Evolutionary conservation across 202 grass and related monocot genomes (phyloP), one percentile per base, ranked within the genome.

Genomic region (Bolboschoenoplectus hybrid): DNA sequence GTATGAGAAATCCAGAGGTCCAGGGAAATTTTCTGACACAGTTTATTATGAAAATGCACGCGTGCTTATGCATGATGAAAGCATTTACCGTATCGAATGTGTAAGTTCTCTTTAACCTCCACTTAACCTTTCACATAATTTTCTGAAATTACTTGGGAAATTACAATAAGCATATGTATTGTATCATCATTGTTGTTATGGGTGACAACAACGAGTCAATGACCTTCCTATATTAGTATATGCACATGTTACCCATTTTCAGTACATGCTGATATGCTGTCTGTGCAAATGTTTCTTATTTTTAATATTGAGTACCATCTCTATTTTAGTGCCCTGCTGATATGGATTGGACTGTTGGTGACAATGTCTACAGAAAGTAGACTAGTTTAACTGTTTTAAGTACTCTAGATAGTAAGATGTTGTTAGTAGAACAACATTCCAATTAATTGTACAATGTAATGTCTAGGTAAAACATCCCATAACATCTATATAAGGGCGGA

Each of bases 1-100:
- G 63, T 95, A 95, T 68, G 93, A 95, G 44, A 95, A 91, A 61
- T 95, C 91, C 12, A 88, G 93, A 72, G 85, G 81, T 81, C 80
- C 83, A 61, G 85, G 82, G 65, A 88, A 73, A 81, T 92, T 91
- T 83, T 88, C 83, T 16, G 93, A 95, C 87, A 49, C 89, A 50
- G 91, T 95, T 87, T 95, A 95, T 88, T 89, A 95, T 80, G 93
- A 95, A 86, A 95, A 95, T 89, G 87, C 83, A 9, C 85, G 85
- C 10, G 89, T 91, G 45, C 85, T 95, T 53, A 87, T 92, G 34
- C 91, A 92, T 86, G 93, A 95, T 34, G 93, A 92, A 61, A 95
- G 85, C 79, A 88, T 95, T 67, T 95, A 95, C 43, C 85, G 89
- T 57, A 89, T 95, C 82, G 91, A 92, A 91, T 64, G 52, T 70